These are phyloP conservation scores for Diplodia seriata DNA, from an alignment of 2,329 filamentous ascomycete species.

Conservation along the genomic window DNA sequence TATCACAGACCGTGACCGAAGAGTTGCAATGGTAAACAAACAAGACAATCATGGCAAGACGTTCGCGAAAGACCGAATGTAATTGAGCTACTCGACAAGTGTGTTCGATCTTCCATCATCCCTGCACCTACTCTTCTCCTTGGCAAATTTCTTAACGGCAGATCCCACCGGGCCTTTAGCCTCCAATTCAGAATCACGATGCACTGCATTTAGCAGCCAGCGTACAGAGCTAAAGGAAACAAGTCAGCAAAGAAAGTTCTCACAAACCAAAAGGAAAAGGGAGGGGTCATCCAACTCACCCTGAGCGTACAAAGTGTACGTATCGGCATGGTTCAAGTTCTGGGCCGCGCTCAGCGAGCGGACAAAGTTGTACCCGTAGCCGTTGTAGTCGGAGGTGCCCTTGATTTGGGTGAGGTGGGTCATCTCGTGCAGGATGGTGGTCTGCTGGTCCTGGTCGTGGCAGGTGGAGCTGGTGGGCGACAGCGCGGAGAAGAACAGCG, in stretches of 20 bases:
- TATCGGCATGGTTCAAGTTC: constrained; percentile 61
- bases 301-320: constrained; percentile 63
- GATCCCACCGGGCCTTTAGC: background rate
- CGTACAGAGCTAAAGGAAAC: constrained; percentile 8
- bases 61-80: background rate
- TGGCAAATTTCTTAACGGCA: background rate
- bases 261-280: background rate
- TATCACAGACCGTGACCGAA: too few relatives aligned
- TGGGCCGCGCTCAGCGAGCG: constrained; percentile 8
- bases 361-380: constrained; percentile 57
- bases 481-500: constrained; percentile 64
- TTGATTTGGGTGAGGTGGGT: constrained; percentile 67
- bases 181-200: background rate
- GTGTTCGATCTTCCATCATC: background rate
- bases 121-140: background rate
- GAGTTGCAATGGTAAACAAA: too few relatives aligned
- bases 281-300: constrained; percentile 40
- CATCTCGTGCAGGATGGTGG: constrained; percentile 69
- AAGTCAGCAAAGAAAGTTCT: background rate
- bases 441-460: constrained; percentile 70
- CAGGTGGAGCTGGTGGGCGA: constrained; percentile 59
- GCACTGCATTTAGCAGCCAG: constrained; percentile 8
- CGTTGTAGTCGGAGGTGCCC: constrained; percentile 64
- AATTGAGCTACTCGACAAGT: background rate
- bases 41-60: background rate